Percentiles rank a stretch among this genome's conserved stretches.
These are phyloP conservation scores for Coemansia sp. DNA, from an alignment of 192 early-diverging fungal species.

Conservation along the genomic window DNA sequence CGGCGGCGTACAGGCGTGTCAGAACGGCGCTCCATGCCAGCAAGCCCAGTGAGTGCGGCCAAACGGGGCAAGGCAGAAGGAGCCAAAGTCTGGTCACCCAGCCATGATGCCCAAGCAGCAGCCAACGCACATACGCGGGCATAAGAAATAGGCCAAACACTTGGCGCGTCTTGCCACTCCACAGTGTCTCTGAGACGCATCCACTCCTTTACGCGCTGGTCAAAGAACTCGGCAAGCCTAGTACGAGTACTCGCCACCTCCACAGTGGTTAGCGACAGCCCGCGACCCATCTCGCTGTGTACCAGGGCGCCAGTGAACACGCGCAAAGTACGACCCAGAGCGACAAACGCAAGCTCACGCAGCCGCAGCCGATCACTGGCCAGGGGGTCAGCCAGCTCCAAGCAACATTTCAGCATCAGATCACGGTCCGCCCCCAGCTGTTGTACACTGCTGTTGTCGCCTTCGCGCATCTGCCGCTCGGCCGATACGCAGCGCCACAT, in stretches of 20 bases:
- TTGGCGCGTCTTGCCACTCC: constrained; percentile 12
- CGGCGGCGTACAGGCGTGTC: constrained; percentile 3
- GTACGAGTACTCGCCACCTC: not conserved
- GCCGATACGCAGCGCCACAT: constrained; percentile 32
- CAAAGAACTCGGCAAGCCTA: constrained; percentile 29
- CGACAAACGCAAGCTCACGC: constrained; percentile 44
- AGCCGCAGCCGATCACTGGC: constrained; percentile 15
- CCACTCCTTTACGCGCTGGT: constrained; percentile 17
- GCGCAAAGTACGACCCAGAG: constrained; percentile 25
- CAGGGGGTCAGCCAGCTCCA: constrained; percentile 19
- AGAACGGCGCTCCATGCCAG: constrained; percentile 20
- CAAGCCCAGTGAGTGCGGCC: constrained; percentile 30
- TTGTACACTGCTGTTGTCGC: not conserved
- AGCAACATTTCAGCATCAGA: constrained; percentile 17
- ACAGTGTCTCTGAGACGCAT: not conserved
- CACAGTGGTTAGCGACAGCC: constrained; percentile 10
- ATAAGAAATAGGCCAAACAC: constrained; percentile 38
- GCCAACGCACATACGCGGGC: constrained; percentile 37
- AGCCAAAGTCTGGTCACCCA: constrained; percentile 35
- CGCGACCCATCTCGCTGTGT: constrained; percentile 8
- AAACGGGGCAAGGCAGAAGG: constrained; percentile 9
- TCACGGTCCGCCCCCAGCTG: constrained; percentile 30
- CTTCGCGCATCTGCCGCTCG: not conserved
- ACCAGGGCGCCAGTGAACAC: constrained; percentile 39
- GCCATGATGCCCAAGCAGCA: constrained; percentile 44